Conservation (phyloP, 352 stramenopile species). For the Achlya hypogyna region DNA sequence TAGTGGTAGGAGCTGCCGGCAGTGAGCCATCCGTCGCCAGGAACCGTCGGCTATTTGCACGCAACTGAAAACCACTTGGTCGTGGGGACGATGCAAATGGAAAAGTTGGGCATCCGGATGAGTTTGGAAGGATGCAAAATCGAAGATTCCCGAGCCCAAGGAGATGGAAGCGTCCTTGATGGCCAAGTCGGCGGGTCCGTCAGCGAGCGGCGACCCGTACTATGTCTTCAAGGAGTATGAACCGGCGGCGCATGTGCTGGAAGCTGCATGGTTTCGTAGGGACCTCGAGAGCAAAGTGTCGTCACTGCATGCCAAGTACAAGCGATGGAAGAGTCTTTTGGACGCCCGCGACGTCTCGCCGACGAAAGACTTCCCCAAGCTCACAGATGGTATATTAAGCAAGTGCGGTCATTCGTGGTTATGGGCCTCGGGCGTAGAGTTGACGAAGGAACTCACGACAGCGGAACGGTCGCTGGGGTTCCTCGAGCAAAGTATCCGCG, state of each 20-base stretch:
- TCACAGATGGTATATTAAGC: constrained; percentile 38
- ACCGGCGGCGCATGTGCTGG: background rate
- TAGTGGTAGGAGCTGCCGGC: no score
- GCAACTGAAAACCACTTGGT: no score
- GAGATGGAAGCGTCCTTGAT: constrained; percentile 14
- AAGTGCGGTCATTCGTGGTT: background rate
- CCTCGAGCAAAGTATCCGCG: constrained; percentile 73
- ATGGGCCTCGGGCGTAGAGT: constrained; percentile 33
- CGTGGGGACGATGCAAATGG: no score
- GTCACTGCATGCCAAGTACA: constrained; percentile 53
- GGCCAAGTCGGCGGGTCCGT: constrained; percentile 1
- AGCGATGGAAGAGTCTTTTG: constrained; percentile 51
- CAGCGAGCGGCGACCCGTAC: constrained; percentile 59
- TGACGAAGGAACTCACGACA: constrained; percentile 36
- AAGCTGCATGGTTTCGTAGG: constrained; percentile 23
- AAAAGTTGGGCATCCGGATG: background rate
- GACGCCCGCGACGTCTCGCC: constrained; percentile 35
- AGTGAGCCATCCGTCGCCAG: no score
- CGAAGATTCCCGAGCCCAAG: background rate
- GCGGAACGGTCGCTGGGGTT: constrained; percentile 75
- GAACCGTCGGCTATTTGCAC: no score
- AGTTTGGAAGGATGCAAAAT: background rate
- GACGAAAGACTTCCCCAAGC: constrained; percentile 40
- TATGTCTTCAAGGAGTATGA: constrained; percentile 81
- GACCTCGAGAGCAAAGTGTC: constrained; percentile 71